phyloP scores from a whole-genome alignment of 257 asterid species.

The Fraxinus cuspidata region DNA sequence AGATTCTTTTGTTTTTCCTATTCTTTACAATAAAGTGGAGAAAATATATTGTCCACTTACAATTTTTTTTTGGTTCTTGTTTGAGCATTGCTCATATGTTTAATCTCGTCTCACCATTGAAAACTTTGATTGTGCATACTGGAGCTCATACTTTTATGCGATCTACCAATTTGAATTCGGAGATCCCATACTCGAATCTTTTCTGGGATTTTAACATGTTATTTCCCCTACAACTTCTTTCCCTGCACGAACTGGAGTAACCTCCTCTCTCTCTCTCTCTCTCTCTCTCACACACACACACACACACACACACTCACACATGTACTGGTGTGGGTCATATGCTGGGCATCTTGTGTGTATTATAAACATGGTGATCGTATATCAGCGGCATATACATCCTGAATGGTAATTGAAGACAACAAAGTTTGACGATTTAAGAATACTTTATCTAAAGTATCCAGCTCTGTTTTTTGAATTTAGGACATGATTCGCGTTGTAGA shows the following conservation, averaged over 20 bases:
- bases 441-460: neutral
- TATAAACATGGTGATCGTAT: neutral
- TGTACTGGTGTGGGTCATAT: too few relatives aligned
- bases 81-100: neutral
- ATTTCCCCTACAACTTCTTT: neutral
- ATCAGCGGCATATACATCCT: neutral
- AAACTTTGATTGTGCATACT: neutral
- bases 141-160: neutral
- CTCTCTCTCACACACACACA: neutral
- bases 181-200: neutral
- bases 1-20: neutral
- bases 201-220: neutral
- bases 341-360: neutral
- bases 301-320: accelerated
- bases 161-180: neutral
- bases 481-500: conserved; percentile 63
- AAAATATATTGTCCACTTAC: neutral
- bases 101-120: neutral
- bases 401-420: neutral
- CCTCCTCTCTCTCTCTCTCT: neutral
- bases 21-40: neutral
- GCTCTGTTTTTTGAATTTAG: conserved; percentile 32
- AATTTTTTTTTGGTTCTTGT: neutral
- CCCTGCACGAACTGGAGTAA: neutral
- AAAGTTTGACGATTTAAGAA: neutral